Base-by-base conservation (phyloP, 2,329 filamentous ascomycete species). In the Exophiala alcalophila region DNA sequence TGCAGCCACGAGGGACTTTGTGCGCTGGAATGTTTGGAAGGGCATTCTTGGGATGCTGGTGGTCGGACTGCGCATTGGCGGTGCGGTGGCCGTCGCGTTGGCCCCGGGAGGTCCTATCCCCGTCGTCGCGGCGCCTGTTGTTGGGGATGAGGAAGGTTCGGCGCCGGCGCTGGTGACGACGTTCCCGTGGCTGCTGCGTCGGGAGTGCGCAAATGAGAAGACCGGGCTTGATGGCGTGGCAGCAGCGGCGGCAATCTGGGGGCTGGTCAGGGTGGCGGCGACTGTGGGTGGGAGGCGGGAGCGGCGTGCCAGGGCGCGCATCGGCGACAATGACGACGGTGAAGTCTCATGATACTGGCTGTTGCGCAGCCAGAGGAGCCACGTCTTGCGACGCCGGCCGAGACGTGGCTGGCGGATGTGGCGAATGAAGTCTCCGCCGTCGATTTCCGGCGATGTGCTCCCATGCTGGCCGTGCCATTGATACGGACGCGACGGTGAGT, bases 301-400 rank as follows among this genome's bases (percentile, higher is more conserved):
- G 19, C 19, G 21, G 21, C 26, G 27, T 16, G 16, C 36, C 19
- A n/a, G n/a, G 39, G 12, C 7, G 18, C 29, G 29, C 20, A 15
- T 23, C 11, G 33, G 5, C 3, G 11, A 8, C 14, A 18, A 25
- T 10, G 33, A 36, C 33, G n/a, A n/a, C n/a, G n/a, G n/a, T n/a
- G n/a, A n/a, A n/a, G n/a, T n/a, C n/a, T 37, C 31, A 16, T 12
- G 14, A 10, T 33, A 15, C 25, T 57, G 51, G 20, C 38, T 36
- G 31, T 52, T 53, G 24, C 53, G 50, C 7, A 57, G 49, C 53
- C 54, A 56, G 30, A 55, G 43, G 10, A 56, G 49, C 50, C 50
- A 58, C 29, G 42, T 33, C 30, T 54, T 56, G 10, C 54, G 40
- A n/a, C 49, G 46, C 5, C 44, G 47, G 9, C 54, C 52, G 12